Conservation (phyloP, 2,329 filamentous ascomycete genomes). For the Amesomyces nigricolor region DNA sequence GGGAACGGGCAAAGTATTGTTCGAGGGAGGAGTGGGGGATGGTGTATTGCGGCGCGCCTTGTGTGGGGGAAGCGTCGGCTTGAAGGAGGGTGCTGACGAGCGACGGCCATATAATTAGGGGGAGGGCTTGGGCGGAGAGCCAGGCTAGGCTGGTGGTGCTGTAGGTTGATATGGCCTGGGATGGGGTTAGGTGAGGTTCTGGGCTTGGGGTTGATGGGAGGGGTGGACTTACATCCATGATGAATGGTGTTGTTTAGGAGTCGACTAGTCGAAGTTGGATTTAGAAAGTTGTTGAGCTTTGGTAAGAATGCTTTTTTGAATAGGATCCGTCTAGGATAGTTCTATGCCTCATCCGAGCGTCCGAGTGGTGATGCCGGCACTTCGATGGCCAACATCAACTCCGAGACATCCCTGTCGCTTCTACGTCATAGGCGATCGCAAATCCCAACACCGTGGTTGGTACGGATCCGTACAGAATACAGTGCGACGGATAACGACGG, state of each 20-base stretch:
- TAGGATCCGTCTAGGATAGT: too few species aligned
- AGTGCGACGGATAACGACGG: slow-evolving; percentile 4
- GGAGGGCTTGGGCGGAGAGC: slow-evolving; percentile 43
- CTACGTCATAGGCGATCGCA: slow-evolving; percentile 18
- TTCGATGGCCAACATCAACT: too few species aligned
- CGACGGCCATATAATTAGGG: slow-evolving; percentile 44
- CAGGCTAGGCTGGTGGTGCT: slow-evolving; percentile 48
- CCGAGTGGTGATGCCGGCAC: too few species aligned
- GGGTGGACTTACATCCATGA: slow-evolving; percentile 3
- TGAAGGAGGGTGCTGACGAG: slow-evolving; percentile 42
- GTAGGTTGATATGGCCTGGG: slow-evolving; percentile 45
- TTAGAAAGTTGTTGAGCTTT: neutral
- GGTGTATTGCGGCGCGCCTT: neutral
- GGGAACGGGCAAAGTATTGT: slow-evolving; percentile 65
- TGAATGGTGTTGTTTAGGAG: neutral
- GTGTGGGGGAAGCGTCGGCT: neutral
- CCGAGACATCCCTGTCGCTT: neutral
- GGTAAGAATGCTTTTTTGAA: too few species aligned
- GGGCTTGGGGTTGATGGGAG: neutral
- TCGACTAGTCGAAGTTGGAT: neutral
- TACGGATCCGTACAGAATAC: too few species aligned
- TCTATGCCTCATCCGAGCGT: too few species aligned
- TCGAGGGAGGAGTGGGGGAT: slow-evolving; percentile 48
- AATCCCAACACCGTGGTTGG: slow-evolving; percentile 11
- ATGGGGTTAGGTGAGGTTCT: neutral